These are phyloP conservation scores for Paralagenidium karlingii DNA, from an alignment of 352 stramenopile genomes.

Conservation along the genomic window DNA sequence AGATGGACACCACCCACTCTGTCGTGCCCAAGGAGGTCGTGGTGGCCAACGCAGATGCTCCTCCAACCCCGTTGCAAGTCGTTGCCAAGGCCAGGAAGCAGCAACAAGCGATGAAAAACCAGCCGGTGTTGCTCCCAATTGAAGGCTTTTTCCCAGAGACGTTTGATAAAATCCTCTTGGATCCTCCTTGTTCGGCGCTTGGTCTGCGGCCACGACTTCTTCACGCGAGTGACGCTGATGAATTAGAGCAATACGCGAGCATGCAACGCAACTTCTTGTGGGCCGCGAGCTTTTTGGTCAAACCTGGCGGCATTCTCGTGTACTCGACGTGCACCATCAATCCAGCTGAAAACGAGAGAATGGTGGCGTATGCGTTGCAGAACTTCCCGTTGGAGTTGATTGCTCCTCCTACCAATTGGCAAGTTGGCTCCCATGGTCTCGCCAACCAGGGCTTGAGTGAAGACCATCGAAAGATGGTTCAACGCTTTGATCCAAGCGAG, in stretches of 20 bases:
- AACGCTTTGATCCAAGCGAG: constrained; percentile 84
- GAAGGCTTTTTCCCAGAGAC: constrained; percentile 85
- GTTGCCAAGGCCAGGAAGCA: neutral
- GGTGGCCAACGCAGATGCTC: too few species aligned
- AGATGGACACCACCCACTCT: constrained; percentile 84
- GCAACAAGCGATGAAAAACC: neutral
- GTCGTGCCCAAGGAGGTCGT: constrained; percentile 24
- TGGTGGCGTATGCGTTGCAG: constrained; percentile 83
- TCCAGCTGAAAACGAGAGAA: constrained; percentile 86
- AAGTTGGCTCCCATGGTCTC: constrained; percentile 59
- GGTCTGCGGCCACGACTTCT: constrained; percentile 86
- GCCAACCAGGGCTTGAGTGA: constrained; percentile 60
- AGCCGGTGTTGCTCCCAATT: constrained; percentile 57
- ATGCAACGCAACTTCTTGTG: constrained; percentile 85
- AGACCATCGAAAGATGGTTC: constrained; percentile 55
- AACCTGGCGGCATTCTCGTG: constrained; percentile 83
- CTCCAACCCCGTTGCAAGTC: constrained; percentile 2
- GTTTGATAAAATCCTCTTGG: constrained; percentile 90
- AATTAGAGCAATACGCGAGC: constrained; percentile 65
- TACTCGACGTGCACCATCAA: constrained; percentile 95
- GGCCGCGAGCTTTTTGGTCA: constrained; percentile 82
- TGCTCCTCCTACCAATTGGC: constrained; percentile 5
- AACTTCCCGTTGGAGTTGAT: constrained; percentile 74
- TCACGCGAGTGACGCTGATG: constrained; percentile 55
- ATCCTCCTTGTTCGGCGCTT: constrained; percentile 87